Conservation (phyloP, 2,329 filamentous ascomycete genomes). For the Fusarium sp. region DNA sequence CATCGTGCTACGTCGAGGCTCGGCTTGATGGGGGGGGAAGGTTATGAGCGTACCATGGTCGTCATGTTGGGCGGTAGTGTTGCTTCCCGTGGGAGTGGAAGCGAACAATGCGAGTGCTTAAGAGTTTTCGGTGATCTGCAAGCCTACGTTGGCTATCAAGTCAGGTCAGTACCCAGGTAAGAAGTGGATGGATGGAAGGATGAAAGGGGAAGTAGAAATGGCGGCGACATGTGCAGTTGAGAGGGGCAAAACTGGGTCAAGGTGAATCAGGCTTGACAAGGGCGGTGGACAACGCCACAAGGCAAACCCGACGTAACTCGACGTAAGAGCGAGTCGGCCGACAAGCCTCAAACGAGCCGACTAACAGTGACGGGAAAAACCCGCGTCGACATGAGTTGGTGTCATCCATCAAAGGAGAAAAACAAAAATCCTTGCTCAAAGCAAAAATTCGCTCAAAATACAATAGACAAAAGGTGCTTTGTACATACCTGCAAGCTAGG, state of each 20-base stretch:
- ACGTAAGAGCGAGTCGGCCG: constrained; percentile 28
- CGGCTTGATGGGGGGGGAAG: background rate
- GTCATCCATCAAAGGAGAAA: background rate
- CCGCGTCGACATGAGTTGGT: constrained; percentile 13
- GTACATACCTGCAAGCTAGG: constrained; percentile 39
- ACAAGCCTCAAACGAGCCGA: constrained; percentile 7
- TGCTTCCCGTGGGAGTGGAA: constrained; percentile 39
- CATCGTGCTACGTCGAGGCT: background rate
- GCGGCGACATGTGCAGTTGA: constrained; percentile 28
- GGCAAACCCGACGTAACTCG: constrained; percentile 40
- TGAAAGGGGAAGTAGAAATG: constrained; percentile 25
- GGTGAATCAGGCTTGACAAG: constrained; percentile 39
- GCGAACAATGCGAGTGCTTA: constrained; percentile 9
- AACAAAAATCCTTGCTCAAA: background rate
- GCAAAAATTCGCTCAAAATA: background rate
- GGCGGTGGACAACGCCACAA: constrained; percentile 44
- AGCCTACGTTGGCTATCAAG: constrained; percentile 34
- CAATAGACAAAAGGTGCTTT: background rate
- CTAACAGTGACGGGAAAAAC: constrained; percentile 16
- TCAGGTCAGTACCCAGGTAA: constrained; percentile 31
- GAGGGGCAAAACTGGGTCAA: constrained; percentile 43
- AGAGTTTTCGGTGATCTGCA: constrained; percentile 32
- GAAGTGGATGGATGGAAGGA: constrained; percentile 7
- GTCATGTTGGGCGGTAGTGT: constrained; percentile 54
- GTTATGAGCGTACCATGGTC: constrained; percentile 57